Percentiles rank a stretch among this genome's conserved stretches.
Evolutionary conservation across 441 rosid genomes (phyloP).

Genomic region (Populus trichocarpa): DNA sequence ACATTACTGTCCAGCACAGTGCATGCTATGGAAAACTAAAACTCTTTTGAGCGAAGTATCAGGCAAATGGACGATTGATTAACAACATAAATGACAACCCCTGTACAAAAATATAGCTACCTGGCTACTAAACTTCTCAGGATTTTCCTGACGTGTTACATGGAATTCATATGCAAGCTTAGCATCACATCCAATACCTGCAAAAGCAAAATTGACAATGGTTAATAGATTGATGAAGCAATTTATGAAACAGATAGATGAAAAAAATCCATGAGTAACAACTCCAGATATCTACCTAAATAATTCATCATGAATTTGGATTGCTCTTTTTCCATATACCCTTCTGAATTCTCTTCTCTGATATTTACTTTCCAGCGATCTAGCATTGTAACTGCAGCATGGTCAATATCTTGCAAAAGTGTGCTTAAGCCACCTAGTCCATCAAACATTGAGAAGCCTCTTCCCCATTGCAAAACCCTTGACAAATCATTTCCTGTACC

Average conservation of each 20-base stretch:
- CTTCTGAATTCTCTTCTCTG: slow-evolving; percentile 39
- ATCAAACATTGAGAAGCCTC: slow-evolving; percentile 52
- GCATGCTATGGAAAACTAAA: neutral
- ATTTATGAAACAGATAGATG: neutral
- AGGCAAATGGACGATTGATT: neutral
- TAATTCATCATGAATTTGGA: slow-evolving; percentile 71
- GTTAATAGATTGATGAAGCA: slow-evolving; percentile 17
- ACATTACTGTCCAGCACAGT: neutral
- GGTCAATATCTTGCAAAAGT: slow-evolving; percentile 54
- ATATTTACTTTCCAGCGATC: slow-evolving; percentile 67
- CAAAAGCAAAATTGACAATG: slow-evolving; percentile 20
- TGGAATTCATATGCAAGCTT: slow-evolving; percentile 79
- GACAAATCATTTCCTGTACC: slow-evolving; percentile 80
- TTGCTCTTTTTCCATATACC: slow-evolving; percentile 29
- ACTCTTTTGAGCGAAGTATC: neutral
- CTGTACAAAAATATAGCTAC: slow-evolving; percentile 23
- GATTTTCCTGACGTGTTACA: slow-evolving; percentile 57
- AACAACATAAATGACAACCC: neutral
- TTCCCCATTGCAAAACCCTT: slow-evolving; percentile 67
- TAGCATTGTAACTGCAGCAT: slow-evolving; percentile 66
- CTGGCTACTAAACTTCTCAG: slow-evolving; percentile 65
- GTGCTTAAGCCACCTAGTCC: slow-evolving; percentile 55
- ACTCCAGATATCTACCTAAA: slow-evolving; percentile 39
- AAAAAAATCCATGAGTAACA: neutral
- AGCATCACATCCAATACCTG: slow-evolving; percentile 78